phyloP scores from a whole-genome alignment of 257 asterid genomes.

The Mitragyna speciosa region DNA sequence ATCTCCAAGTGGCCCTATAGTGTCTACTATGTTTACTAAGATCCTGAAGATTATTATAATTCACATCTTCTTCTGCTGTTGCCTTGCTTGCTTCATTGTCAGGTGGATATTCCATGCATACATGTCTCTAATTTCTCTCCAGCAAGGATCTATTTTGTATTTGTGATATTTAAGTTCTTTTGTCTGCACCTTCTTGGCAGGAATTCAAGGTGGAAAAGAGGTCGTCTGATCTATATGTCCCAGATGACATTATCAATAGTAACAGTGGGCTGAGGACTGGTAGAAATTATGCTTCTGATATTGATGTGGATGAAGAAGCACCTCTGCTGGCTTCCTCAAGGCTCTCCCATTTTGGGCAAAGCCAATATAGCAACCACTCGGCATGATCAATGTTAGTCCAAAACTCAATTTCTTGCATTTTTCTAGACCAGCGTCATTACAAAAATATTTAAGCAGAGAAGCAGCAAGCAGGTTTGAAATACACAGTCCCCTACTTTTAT shows the following conservation, averaged over 20 bases:
- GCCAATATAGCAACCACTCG: constrained; percentile 40
- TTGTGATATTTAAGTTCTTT: background rate
- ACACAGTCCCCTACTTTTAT: constrained; percentile 8
- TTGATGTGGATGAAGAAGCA: constrained; percentile 54
- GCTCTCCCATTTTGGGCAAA: constrained; percentile 63
- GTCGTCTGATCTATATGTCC: constrained; percentile 59
- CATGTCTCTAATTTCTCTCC: background rate
- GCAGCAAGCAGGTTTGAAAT: constrained; percentile 18
- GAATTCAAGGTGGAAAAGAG: constrained; percentile 70
- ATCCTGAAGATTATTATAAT: background rate
- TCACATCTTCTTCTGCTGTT: background rate
- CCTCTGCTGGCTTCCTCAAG: constrained; percentile 57
- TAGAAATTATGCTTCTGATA: constrained; percentile 30
- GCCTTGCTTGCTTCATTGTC: background rate
- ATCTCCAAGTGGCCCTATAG: background rate
- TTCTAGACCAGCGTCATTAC: constrained; percentile 5
- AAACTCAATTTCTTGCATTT: constrained; percentile 6
- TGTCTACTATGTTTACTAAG: background rate
- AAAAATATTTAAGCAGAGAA: background rate
- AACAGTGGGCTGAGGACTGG: constrained; percentile 21
- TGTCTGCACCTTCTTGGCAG: constrained; percentile 25
- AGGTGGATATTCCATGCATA: background rate
- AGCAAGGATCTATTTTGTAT: background rate
- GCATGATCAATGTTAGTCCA: constrained; percentile 20
- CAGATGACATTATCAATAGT: constrained; percentile 34